A percentile compares a stretch with the other conserved stretches of the same genome.
phyloP scores from a whole-genome alignment of 768 basidiomycete genomes.

The Tulasnella sp. region DNA sequence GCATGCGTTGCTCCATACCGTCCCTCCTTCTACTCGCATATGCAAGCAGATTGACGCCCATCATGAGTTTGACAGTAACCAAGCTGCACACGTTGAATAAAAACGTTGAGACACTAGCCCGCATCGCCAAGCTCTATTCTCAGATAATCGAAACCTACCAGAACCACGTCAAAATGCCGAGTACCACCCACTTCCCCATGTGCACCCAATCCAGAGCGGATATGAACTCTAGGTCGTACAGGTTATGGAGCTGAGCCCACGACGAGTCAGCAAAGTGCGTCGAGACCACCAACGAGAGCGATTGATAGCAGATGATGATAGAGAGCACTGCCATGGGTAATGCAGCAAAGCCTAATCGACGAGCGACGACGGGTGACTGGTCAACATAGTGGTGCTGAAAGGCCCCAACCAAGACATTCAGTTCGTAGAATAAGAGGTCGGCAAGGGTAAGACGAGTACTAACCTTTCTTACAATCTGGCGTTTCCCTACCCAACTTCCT shows the following conservation, averaged over 20 bases:
- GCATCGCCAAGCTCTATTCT: neutral
- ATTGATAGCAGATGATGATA: conserved; percentile 66
- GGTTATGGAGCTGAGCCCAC: conserved; percentile 39
- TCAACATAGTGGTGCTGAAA: conserved; percentile 79
- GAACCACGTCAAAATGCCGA: conserved; percentile 66
- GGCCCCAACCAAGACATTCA: neutral
- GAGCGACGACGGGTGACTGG: conserved; percentile 87
- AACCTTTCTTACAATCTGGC: conserved; percentile 57
- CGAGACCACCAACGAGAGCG: conserved; percentile 48
- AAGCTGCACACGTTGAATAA: conserved; percentile 34
- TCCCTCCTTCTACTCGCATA: conserved; percentile 65
- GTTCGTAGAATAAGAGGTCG: neutral
- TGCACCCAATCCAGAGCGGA: conserved; percentile 5
- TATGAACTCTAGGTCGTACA: neutral
- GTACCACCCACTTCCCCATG: conserved; percentile 38
- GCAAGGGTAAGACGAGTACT: neutral
- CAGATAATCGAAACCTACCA: conserved; percentile 44
- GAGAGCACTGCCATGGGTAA: conserved; percentile 80
- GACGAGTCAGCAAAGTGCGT: conserved; percentile 35
- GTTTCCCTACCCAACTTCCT: conserved; percentile 60
- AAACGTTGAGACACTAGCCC: neutral
- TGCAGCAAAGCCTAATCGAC: conserved; percentile 86
- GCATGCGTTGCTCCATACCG: conserved; percentile 63
- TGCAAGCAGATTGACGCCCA: conserved; percentile 77
- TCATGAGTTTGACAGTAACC: conserved; percentile 81